A percentile compares a stretch with the other conserved stretches of the same genome.
Conservation (phyloP, 1,139 yeast species). For the Candida tetrigidarum region DNA sequence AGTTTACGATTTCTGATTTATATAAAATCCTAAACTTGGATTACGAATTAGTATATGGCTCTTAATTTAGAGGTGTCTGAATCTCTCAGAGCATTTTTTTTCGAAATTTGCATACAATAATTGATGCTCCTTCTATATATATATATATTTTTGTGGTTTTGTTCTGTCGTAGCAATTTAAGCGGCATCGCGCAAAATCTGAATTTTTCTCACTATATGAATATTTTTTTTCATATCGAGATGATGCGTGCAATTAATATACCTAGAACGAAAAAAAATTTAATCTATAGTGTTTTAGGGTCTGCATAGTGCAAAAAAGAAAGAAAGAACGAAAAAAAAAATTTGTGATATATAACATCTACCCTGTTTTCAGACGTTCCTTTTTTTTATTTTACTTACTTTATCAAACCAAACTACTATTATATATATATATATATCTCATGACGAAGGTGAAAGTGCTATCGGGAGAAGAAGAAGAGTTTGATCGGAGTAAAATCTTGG, state of each 20-base stretch:
- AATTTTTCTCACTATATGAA: too few species aligned
- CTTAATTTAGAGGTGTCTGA: slow-evolving; percentile 14
- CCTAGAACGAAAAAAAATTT: slow-evolving; percentile 11
- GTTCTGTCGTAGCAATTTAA: too few species aligned
- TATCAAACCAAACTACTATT: background rate
- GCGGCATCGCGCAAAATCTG: slow-evolving; percentile 1
- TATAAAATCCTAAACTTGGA: slow-evolving; percentile 20
- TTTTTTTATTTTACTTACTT: background rate
- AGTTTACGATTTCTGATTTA: slow-evolving; percentile 21
- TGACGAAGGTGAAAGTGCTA: slow-evolving; percentile 9
- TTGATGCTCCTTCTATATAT: too few species aligned
- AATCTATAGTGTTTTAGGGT: too few species aligned
- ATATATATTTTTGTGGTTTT: too few species aligned
- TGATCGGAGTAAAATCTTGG: slow-evolving; percentile 18
- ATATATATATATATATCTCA: background rate
- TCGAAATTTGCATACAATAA: too few species aligned
- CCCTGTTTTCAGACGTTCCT: background rate
- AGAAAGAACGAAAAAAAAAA: background rate
- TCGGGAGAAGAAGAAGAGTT: slow-evolving; percentile 18
- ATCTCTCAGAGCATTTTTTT: too few species aligned
- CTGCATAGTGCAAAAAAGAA: background rate
- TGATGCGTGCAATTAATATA: slow-evolving; percentile 11
- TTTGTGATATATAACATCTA: slow-evolving; percentile 2
- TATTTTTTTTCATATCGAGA: background rate
- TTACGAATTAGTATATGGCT: slow-evolving; percentile 19